These are phyloP conservation scores for Salix caprea DNA, from an alignment of 345 rosid genomes.

Conservation along the genomic window DNA sequence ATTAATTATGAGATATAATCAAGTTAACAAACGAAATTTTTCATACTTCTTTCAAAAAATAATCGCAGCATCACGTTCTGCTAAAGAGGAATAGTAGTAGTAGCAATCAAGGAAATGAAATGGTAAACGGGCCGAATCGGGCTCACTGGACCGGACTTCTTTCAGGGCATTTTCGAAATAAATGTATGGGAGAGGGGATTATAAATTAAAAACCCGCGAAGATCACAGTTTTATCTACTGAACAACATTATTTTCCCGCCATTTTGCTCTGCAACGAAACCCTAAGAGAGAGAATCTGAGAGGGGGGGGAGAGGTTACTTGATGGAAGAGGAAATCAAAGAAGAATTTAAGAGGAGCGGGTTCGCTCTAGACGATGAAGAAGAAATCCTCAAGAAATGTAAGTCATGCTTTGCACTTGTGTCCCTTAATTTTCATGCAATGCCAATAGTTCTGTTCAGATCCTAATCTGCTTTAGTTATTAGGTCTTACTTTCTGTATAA, in stretches of 20 bases:
- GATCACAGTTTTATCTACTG: not conserved
- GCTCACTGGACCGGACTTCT: not conserved
- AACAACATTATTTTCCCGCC: constrained; percentile 51
- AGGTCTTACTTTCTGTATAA: constrained; percentile 79
- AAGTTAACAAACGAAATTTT: too few species aligned
- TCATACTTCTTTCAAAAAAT: too few species aligned
- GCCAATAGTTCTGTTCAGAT: constrained; percentile 6
- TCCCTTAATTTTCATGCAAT: not conserved
- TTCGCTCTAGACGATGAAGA: constrained; percentile 59
- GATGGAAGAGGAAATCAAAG: constrained; percentile 72
- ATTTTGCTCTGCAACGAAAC: constrained; percentile 7
- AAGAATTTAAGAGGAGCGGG: constrained; percentile 55
- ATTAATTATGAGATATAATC: too few species aligned
- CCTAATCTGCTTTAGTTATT: not conserved
- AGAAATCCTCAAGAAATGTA: constrained; percentile 68
- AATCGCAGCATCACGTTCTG: too few species aligned
- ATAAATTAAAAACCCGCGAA: not conserved
- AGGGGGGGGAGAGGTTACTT: constrained; percentile 13
- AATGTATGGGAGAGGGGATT: not conserved
- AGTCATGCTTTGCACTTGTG: not conserved
- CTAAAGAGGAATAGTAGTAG: too few species aligned
- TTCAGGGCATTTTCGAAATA: constrained; percentile 8
- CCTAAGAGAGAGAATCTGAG: constrained; percentile 26
- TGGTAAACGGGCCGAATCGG: not conserved
- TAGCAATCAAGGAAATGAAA: too few species aligned